These are phyloP conservation scores for Carex scoparia DNA, from an alignment of 176 grass and related monocot genomes.

Conservation along the genomic window DNA sequence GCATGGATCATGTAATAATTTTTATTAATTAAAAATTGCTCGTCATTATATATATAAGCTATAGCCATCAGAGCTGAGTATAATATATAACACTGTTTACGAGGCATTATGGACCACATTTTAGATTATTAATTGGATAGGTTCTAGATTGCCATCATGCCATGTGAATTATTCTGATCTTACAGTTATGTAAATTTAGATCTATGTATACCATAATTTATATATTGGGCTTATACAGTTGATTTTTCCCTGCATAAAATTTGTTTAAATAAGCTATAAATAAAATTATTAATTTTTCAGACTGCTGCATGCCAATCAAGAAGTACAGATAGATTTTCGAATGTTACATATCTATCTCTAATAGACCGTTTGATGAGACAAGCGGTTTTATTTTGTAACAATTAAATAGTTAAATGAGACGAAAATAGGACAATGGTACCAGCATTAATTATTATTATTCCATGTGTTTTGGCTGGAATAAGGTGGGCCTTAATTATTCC, in stretches of 20 bases:
- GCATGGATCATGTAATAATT: too few species aligned
- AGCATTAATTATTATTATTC: not conserved
- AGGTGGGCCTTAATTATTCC: conserved; percentile 4
- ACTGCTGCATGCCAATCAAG: not conserved
- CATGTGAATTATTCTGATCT: too few species aligned
- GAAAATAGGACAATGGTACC: not conserved
- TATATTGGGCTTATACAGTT: too few species aligned
- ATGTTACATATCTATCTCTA: not conserved
- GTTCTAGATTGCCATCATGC: too few species aligned
- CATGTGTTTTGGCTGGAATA: conserved; percentile 19
- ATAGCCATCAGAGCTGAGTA: too few species aligned
- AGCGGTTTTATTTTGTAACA: not conserved
- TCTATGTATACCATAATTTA: too few species aligned
- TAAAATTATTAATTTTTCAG: not conserved
- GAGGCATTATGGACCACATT: too few species aligned
- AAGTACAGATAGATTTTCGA: not conserved
- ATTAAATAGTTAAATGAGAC: not conserved
- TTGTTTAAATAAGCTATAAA: not conserved
- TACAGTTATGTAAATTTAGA: too few species aligned
- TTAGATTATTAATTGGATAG: too few species aligned
- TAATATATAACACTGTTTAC: too few species aligned
- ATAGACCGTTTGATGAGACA: not conserved
- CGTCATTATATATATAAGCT: too few species aligned
- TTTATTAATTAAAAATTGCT: too few species aligned
- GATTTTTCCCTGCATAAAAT: not conserved